Base-by-base conservation (phyloP, 768 basidiomycete species). In the Suillus discolor region DNA sequence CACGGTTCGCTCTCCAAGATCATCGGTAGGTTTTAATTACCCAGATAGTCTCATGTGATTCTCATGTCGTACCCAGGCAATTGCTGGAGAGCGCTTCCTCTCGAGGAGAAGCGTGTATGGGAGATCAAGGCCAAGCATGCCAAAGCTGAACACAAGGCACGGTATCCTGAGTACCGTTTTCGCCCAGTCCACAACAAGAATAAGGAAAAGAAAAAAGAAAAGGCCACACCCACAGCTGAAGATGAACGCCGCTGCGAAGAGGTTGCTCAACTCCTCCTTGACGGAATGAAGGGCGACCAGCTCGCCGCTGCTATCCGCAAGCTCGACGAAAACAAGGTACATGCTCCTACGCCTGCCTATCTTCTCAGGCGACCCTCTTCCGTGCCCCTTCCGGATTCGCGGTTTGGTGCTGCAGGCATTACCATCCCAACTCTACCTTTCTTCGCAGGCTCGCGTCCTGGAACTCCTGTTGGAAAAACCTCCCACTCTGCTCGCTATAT, bases 31-130 rank as follows among this genome's bases (percentile, higher is more conserved):
- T 49, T 18, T 34, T 44, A 6, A 28, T 36, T 16, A 25, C 42
- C 12, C 18, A 28, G 36, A 6, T 60, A 36, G 20, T 28, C 2
- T 47, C 18, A 25, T 45, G 9, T 25, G 25, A 44, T 36, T 23
- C 16, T 25, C 2, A 28, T 57, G 23, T 9, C 34, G 61, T 62
- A 20, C 3, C 20, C 65, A 80, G 79, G 82, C 9, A 83, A 83
- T 63, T 83, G 81, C 69, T 93, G 92, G 92, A 84, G 87, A 31
- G 75, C 87, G 0, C 84, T 93, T 4, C 89, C 90, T 0, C 82
- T 87, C 20, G 85, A 88, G 18, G 89, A 93, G 75, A 91, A 89
- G 71, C 83, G 82, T 5, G 79, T 86, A 20, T 93, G 92, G 92
- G 90, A 92, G 71, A 77, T 84, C 41, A 84, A 84, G 63, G 92